Evolutionary conservation across 805 yeast species (phyloP), one percentile per base, ranked within the genome.

Genomic region (Yamadazyma sp.): DNA sequence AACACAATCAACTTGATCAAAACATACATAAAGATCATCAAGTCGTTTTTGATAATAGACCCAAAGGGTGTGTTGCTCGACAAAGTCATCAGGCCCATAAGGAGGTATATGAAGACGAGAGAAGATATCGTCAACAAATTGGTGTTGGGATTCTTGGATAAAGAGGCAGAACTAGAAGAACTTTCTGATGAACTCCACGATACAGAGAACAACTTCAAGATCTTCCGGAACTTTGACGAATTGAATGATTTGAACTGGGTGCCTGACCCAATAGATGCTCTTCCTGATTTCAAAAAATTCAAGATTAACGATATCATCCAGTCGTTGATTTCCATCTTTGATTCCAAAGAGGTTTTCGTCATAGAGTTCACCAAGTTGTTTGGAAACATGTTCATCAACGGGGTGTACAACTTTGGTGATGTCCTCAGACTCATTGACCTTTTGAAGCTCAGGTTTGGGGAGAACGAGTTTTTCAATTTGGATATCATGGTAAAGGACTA

Each of bases 251-350:
- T 78, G 2, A 64, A 73, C 32, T 87, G 96, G 96, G 57, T 58
- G 6, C 96, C 96, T 0, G 95, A 86, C 48, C 96, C 96, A 0
- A 73, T 85, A 11, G 96, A 88, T 61, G 95, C 96, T 0, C 73
- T 89, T n/a, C 86, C 90, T 0, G 95, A 87, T 56, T 88, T 84
- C 62, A 73, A 76, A 30, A 76, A 77, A 42, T 73, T 71, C 8
- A 70, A 72, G 30, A 78, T 74, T 15, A 73, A 77, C 28, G 95
- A 86, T 51, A 73, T 81, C 4, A 78, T 88, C 15, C 88, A 80
- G 45, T 76, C 87, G 0, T 64, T 88, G 21, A 70, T 84, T 2
- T 78, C 90, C 1, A 75, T 88, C 1, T 84, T 79, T 59, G 91
- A 85, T 32, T 72, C 80, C 45, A 82, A 82, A 46, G 81, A 75